phyloP scores from a whole-genome alignment of 768 basidiomycete genomes.

The Lactifluus pinguis region DNA sequence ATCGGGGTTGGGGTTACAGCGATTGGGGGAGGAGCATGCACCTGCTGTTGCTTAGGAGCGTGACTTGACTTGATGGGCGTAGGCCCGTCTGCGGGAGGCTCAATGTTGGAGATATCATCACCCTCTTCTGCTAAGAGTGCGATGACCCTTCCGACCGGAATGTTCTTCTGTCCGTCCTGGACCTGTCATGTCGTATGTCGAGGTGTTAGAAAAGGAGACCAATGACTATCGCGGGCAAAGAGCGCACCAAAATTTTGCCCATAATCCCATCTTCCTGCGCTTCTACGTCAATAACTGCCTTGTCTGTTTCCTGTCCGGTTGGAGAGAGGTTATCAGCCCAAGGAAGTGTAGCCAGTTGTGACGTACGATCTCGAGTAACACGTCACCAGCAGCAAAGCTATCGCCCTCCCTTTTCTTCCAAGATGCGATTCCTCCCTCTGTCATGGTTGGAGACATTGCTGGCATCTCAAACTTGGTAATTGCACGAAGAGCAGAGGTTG shows the following conservation, averaged over 20 bases:
- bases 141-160: conserved; percentile 83
- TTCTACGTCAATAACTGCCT: conserved; percentile 97
- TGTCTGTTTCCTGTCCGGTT: conserved; percentile 74
- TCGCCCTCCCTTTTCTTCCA: conserved; percentile 92
- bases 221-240: background rate
- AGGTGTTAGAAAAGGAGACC: background rate
- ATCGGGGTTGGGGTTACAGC: conserved; percentile 25
- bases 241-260: conserved; percentile 82
- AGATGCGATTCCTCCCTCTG: conserved; percentile 80
- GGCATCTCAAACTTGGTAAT: conserved; percentile 83
- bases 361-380: conserved; percentile 82
- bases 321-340: background rate
- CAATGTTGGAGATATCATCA: conserved; percentile 84
- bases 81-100: conserved; percentile 42
- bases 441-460: conserved; percentile 97
- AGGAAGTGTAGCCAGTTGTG: background rate
- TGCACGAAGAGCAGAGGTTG: conserved; percentile 42
- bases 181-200: conserved; percentile 32
- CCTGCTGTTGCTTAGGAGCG: conserved; percentile 20
- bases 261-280: conserved; percentile 94
- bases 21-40: conserved; percentile 21
- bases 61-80: conserved; percentile 13
- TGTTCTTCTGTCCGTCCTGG: conserved; percentile 71
- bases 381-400: conserved; percentile 69
- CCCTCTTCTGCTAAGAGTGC: conserved; percentile 93